Conservation (phyloP, 164 flowering plant genomes). For the Buxus sempervirens region DNA sequence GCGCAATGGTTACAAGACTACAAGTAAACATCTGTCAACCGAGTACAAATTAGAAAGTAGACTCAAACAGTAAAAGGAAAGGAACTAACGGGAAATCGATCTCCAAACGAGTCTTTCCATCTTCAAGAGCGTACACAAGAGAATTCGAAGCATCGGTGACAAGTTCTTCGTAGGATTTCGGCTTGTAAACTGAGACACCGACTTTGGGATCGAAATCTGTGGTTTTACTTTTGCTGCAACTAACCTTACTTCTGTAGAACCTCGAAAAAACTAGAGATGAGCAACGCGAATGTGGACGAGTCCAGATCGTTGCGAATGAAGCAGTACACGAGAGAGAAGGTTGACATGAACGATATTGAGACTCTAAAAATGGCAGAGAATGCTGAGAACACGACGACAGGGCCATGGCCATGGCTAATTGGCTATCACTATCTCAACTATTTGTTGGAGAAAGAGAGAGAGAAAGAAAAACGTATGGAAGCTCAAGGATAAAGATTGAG, state of each 20-base stretch:
- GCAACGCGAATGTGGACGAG: constrained; percentile 1
- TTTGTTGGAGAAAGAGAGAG: background rate
- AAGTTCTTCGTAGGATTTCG: constrained; percentile 80
- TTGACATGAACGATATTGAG: constrained; percentile 6
- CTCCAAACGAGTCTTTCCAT: constrained; percentile 75
- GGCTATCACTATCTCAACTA: background rate
- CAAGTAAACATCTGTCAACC: background rate
- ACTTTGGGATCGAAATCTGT: constrained; percentile 40
- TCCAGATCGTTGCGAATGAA: background rate
- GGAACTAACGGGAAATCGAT: constrained; percentile 87
- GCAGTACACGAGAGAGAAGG: constrained; percentile 10
- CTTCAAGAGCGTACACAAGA: constrained; percentile 69
- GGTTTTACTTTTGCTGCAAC: constrained; percentile 20
- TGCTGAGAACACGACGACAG: constrained; percentile 16
- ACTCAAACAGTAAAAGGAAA: background rate
- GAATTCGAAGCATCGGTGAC: constrained; percentile 78
- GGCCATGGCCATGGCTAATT: constrained; percentile 17
- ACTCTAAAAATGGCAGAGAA: constrained; percentile 7
- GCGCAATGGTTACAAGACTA: background rate
- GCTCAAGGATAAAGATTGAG: background rate
- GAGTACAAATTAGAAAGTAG: background rate
- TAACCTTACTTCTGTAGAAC: constrained; percentile 8
- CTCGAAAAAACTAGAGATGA: constrained; percentile 13
- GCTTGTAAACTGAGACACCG: constrained; percentile 84
- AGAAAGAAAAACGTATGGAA: constrained; percentile 2